Percentiles rank a stretch among this genome's conserved stretches.
Conservation (phyloP, 225 moss, liverwort and hornwort species). For the Polytrichum formosum region DNA sequence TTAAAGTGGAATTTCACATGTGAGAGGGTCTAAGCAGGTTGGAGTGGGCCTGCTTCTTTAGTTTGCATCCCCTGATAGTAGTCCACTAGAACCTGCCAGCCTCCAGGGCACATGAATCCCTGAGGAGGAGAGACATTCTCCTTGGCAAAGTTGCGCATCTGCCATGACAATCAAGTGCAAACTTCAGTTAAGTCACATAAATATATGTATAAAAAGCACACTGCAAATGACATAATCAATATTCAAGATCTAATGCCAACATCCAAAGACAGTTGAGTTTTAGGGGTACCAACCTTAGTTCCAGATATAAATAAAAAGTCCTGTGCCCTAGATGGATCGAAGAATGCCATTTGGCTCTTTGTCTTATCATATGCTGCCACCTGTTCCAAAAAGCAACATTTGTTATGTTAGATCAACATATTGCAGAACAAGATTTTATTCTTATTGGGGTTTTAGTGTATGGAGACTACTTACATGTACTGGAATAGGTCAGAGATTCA, state of each 20-base stretch:
- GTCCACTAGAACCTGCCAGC: constrained; percentile 92
- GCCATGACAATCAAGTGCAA: constrained; percentile 3
- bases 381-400: constrained; percentile 32
- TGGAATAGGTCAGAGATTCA: background rate
- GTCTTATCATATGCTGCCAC: constrained; percentile 97
- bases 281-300: constrained; percentile 69
- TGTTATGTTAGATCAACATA: too few relatives aligned
- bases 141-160: constrained; percentile 96
- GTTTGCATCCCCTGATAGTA: constrained; percentile 73
- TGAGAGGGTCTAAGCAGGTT: background rate
- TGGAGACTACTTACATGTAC: too few relatives aligned
- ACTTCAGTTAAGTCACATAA: background rate
- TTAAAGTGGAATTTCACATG: background rate
- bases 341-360: constrained; percentile 84
- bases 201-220: background rate
- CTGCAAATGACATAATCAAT: background rate
- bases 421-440: too few relatives aligned
- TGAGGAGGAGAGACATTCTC: constrained; percentile 69
- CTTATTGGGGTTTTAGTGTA: too few relatives aligned
- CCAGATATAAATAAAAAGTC: constrained; percentile 98
- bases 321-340: constrained; percentile 74
- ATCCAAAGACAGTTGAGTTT: background rate
- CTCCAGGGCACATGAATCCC: constrained; percentile 96
- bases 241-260: background rate
- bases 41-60: constrained; percentile 18